A percentile compares a stretch with the other conserved stretches of the same genome.
Conservation (phyloP, 306 rosid species). For the Begonia peltatifolia region DNA sequence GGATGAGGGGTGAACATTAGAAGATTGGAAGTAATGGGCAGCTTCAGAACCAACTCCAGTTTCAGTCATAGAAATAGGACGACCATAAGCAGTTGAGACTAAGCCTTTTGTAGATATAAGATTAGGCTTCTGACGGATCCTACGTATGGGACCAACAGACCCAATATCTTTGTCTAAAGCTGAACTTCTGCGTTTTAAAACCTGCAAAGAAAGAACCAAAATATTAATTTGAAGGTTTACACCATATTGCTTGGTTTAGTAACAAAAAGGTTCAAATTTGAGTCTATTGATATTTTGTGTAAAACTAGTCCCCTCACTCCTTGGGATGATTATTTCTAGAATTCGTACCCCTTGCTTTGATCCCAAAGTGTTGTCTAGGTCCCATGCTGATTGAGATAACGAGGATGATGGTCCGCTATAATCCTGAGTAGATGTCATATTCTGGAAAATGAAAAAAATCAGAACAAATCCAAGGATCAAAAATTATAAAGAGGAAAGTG, state of each 20-base stretch:
- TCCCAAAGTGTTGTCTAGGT: conserved; percentile 34
- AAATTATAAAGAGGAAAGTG: not conserved
- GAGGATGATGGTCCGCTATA: conserved; percentile 34
- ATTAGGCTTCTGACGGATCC: conserved; percentile 66
- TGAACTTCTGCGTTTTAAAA: conserved; percentile 50
- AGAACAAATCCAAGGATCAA: conserved; percentile 7
- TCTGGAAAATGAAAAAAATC: conserved; percentile 26
- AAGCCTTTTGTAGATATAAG: conserved; percentile 47
- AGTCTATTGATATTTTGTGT: too few relatives aligned
- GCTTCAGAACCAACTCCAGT: conserved; percentile 22
- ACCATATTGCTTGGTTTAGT: not conserved
- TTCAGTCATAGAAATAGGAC: conserved; percentile 23
- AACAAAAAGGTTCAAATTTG: not conserved
- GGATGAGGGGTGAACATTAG: conserved; percentile 18
- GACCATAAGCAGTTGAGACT: conserved; percentile 33
- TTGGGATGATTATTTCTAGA: conserved; percentile 1
- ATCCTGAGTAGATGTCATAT: conserved; percentile 16
- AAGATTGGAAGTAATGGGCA: conserved; percentile 16
- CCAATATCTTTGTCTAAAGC: conserved; percentile 65
- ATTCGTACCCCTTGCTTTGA: conserved; percentile 43
- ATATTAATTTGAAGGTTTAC: conserved; percentile 4
- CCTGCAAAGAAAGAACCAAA: conserved; percentile 23
- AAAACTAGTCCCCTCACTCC: too few relatives aligned
- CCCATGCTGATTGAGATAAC: conserved; percentile 36
- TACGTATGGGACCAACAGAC: conserved; percentile 69